These are phyloP conservation scores for Aspergillus fijiensis DNA, from an alignment of 2,329 filamentous ascomycete species.

Conservation along the genomic window DNA sequence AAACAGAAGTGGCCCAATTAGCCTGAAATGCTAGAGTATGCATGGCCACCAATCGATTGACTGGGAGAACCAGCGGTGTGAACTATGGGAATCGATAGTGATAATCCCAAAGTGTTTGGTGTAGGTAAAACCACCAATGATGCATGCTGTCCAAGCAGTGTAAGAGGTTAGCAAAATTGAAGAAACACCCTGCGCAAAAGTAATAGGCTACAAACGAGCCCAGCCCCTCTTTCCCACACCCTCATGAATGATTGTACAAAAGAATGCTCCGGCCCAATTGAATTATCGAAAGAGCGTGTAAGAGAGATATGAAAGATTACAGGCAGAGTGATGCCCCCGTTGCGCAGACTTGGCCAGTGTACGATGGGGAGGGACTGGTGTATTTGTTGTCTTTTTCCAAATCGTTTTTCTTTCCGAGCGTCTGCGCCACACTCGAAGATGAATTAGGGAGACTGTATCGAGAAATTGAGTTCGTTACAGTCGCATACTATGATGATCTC, in stretches of 20 bases:
- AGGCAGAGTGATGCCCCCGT: constrained; percentile 8
- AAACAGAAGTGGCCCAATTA: not conserved
- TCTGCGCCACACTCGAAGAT: not conserved
- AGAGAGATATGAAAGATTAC: constrained; percentile 2
- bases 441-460: not conserved
- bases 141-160: not conserved
- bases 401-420: constrained; percentile 2
- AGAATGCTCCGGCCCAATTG: constrained; percentile 6
- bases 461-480: not conserved
- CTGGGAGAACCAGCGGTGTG: not conserved
- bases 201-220: not conserved
- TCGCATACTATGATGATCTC: not conserved
- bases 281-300: not conserved
- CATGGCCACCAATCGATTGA: not conserved
- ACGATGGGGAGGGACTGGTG: not conserved
- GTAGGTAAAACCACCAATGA: not conserved
- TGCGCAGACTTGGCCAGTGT: constrained; percentile 1
- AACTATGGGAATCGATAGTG: not conserved
- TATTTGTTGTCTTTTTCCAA: not conserved
- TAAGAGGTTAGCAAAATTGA: constrained; percentile 1
- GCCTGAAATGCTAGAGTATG: not conserved
- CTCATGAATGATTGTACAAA: constrained; percentile 16
- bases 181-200: not conserved
- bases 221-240: not conserved
- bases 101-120: not conserved